These are phyloP conservation scores for Oryza punctata DNA, from an alignment of 176 grass and related monocot species.

Conservation along the genomic window DNA sequence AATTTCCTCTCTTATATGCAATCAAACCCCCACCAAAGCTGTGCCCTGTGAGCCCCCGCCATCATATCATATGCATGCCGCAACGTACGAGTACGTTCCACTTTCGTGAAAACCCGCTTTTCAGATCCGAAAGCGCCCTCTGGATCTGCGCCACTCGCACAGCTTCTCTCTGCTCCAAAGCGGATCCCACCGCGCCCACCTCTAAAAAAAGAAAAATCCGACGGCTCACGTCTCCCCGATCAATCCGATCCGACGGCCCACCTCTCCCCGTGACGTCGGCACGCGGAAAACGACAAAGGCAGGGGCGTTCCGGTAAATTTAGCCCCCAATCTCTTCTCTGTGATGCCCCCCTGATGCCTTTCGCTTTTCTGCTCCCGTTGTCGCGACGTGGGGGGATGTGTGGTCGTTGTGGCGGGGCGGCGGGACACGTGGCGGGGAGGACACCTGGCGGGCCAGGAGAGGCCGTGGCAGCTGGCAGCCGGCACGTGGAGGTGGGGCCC, in stretches of 20 bases:
- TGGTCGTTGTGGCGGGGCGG: background rate
- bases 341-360: background rate
- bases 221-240: background rate
- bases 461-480: background rate
- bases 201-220: background rate
- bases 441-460: slow-evolving; percentile 26
- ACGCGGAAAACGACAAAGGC: slow-evolving; percentile 38
- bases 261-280: background rate
- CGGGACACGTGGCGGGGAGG: slow-evolving; percentile 20
- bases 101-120: background rate
- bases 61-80: no score
- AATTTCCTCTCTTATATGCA: background rate
- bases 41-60: background rate
- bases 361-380: slow-evolving; percentile 1
- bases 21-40: background rate
- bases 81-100: background rate
- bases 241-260: slow-evolving; percentile 13
- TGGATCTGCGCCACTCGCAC: background rate
- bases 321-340: background rate
- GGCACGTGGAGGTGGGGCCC: slow-evolving; percentile 40
- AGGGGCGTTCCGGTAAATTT: slow-evolving; percentile 40
- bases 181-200: background rate
- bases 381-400: slow-evolving; percentile 36
- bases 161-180: background rate
- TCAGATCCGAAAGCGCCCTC: background rate